These are phyloP conservation scores for Schwanniomyces sp. DNA, from an alignment of 805 yeast genomes.

Conservation along the genomic window DNA sequence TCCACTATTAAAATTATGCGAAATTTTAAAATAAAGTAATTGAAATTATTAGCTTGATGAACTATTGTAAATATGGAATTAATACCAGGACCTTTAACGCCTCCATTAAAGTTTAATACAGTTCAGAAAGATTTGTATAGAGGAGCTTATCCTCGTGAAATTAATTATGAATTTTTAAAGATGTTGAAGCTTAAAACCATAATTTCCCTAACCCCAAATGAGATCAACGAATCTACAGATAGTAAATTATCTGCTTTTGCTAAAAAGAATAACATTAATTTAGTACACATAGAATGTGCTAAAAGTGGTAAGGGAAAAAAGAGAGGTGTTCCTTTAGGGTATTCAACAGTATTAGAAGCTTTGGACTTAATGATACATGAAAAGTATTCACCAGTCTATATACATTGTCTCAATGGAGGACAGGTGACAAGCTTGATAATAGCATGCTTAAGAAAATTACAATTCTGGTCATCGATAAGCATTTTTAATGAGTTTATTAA, in stretches of 20 bases:
- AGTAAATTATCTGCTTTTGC: slow-evolving; percentile 54
- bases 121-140: slow-evolving; percentile 72
- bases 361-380: slow-evolving; percentile 62
- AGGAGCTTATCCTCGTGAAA: slow-evolving; percentile 83
- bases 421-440: slow-evolving; percentile 80
- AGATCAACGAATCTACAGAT: slow-evolving; percentile 58
- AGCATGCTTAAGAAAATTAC: slow-evolving; percentile 81
- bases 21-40: not conserved
- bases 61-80: not conserved
- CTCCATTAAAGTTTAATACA: slow-evolving; percentile 77
- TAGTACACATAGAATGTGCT: slow-evolving; percentile 68
- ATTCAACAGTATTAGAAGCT: slow-evolving; percentile 57
- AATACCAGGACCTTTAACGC: slow-evolving; percentile 42
- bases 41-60: too few species aligned
- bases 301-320: slow-evolving; percentile 77
- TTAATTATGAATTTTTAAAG: slow-evolving; percentile 66
- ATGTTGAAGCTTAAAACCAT: slow-evolving; percentile 69
- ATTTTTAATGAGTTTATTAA: slow-evolving; percentile 82
- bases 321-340: slow-evolving; percentile 78
- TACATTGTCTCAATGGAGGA: slow-evolving; percentile 90
- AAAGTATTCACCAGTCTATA: slow-evolving; percentile 65
- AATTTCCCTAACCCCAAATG: slow-evolving; percentile 76
- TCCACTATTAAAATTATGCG: not conserved
- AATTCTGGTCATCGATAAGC: slow-evolving; percentile 87
- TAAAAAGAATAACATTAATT: slow-evolving; percentile 47